These are phyloP conservation scores for Trichodelitschia bisporula DNA, from an alignment of 495 filamentous ascomycete species.

Conservation along the genomic window DNA sequence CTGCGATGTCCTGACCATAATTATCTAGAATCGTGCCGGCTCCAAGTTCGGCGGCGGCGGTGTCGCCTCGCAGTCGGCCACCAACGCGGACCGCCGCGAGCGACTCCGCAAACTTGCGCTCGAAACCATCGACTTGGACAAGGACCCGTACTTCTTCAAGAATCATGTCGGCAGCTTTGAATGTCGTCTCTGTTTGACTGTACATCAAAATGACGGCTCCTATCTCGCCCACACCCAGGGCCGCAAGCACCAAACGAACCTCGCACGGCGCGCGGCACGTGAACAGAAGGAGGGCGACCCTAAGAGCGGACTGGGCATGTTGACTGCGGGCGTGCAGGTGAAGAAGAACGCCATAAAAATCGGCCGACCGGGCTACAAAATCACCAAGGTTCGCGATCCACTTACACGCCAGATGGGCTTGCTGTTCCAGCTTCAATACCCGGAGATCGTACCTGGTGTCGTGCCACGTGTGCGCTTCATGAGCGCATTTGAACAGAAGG, in stretches of 20 bases:
- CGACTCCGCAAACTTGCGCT: conserved; percentile 93
- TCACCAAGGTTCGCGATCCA: conserved; percentile 83
- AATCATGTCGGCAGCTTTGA: conserved; percentile 98
- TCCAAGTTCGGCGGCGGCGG: conserved; percentile 97
- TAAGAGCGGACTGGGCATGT: conserved; percentile 33
- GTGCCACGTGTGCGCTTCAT: conserved; percentile 79
- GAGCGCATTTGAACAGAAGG: conserved; percentile 88
- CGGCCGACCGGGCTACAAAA: conserved; percentile 89
- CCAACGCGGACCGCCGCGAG: conserved; percentile 91
- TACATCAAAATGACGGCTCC: conserved; percentile 99
- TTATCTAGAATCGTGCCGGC: conserved; percentile 86
- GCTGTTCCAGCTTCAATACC: conserved; percentile 87
- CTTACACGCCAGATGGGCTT: conserved; percentile 73
- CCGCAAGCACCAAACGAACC: conserved; percentile 96
- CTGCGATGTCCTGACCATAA: too few relatives aligned
- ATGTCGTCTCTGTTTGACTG: conserved; percentile 88
- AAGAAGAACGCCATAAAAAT: conserved; percentile 90
- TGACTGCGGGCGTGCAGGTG: conserved; percentile 36
- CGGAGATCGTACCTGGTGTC: conserved; percentile 59
- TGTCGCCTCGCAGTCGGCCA: conserved; percentile 76
- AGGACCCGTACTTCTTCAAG: conserved; percentile 99
- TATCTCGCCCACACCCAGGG: conserved; percentile 98
- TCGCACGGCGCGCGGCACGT: conserved; percentile 81
- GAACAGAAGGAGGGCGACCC: conserved; percentile 69
- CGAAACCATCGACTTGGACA: conserved; percentile 96